Evolutionary conservation across 176 grass and related monocot species (phyloP), one percentile per base, ranked within the genome.

Genomic region (Thinopyrum elongatum): DNA sequence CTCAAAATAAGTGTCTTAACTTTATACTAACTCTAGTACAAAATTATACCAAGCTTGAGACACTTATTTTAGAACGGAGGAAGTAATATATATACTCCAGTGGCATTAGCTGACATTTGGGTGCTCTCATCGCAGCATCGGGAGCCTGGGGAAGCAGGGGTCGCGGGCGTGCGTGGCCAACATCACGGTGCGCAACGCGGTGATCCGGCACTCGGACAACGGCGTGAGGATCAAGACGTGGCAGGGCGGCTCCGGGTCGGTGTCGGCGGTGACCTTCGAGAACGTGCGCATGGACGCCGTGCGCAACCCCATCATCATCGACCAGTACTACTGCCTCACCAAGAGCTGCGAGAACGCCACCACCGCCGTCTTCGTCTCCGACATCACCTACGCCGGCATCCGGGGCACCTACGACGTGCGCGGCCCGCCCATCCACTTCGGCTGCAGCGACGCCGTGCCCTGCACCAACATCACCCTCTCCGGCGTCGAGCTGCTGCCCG

Each of bases 211-310:
- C 66, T 96, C 97, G 1, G 94, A 96, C 86, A 99, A 99, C 59
- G 97, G 97, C 26, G 85, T 96, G 22, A 55, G 97, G 35, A 99
- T 99, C 88, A 99, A 99, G 97, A 99, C 97, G 65, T 99, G 97
- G 97, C 97, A 98, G 82, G 97, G 97, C 8, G 97, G 97, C 2
- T 95, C 86, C 17, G 97, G 97, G 0, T 90, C 92, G 25, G 97
- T 99, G 31, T 94, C 97, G 0, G 19, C 66, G 10, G 90, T 99
- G 22, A 41, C 82, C 44, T 98, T 98, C 82, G 84, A 95, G 70
- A 79, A 83, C 84, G 94, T 99, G 72, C 88, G 82, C 74, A 96
- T 99, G 94, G 97, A 99, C 80, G 90, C 90, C 6, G 97, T 99
- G 25, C 83, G 94, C 33, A 99, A 95, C 88, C 97, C 97, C 23